Percentiles rank a stretch among this genome's conserved stretches.
These are phyloP conservation scores for Verticillium klebahnii DNA, from an alignment of 2,329 filamentous ascomycete species.

Conservation along the genomic window DNA sequence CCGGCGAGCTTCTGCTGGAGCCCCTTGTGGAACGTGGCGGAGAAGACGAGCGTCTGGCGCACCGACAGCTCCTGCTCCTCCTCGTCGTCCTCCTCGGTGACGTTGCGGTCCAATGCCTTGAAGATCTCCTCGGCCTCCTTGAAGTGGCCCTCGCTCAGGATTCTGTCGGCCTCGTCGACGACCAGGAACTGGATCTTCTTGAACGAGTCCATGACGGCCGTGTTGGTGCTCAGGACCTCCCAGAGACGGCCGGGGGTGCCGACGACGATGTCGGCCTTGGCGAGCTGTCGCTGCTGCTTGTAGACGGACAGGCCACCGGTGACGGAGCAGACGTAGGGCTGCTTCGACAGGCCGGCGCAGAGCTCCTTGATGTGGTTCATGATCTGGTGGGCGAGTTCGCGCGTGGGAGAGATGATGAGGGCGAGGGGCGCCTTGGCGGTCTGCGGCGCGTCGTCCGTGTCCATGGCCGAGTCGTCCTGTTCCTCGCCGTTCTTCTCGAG, in stretches of 20 bases:
- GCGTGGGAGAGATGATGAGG: slow-evolving; percentile 82
- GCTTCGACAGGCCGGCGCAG: slow-evolving; percentile 54
- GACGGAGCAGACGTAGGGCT: slow-evolving; percentile 76
- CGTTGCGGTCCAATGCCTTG: slow-evolving; percentile 67
- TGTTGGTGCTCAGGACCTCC: slow-evolving; percentile 82
- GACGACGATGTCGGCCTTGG: slow-evolving; percentile 85
- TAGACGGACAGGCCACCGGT: slow-evolving; percentile 92
- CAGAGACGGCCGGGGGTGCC: slow-evolving; percentile 89
- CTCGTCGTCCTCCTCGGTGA: slow-evolving; percentile 54
- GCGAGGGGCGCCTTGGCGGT: slow-evolving; percentile 55
- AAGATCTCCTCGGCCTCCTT: slow-evolving; percentile 91
- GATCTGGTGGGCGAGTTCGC: slow-evolving; percentile 91
- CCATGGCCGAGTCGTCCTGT: slow-evolving; percentile 7
- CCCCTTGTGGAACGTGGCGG: slow-evolving; percentile 88
- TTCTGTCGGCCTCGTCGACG: slow-evolving; percentile 87
- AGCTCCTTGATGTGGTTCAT: slow-evolving; percentile 75
- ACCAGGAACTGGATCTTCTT: slow-evolving; percentile 77
- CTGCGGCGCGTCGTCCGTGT: slow-evolving; percentile 16
- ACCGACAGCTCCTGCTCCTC: slow-evolving; percentile 39
- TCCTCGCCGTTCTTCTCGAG: slow-evolving; percentile 44
- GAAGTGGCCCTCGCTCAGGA: slow-evolving; percentile 90
- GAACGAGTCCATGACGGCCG: slow-evolving; percentile 64
- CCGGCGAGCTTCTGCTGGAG: slow-evolving; percentile 87
- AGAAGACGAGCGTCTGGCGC: slow-evolving; percentile 91
- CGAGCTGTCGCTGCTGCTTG: slow-evolving; percentile 84